A percentile compares a stretch with the other conserved stretches of the same genome.
These are phyloP conservation scores for Pichia occidentalis DNA, from an alignment of 805 yeast species.

Conservation along the genomic window DNA sequence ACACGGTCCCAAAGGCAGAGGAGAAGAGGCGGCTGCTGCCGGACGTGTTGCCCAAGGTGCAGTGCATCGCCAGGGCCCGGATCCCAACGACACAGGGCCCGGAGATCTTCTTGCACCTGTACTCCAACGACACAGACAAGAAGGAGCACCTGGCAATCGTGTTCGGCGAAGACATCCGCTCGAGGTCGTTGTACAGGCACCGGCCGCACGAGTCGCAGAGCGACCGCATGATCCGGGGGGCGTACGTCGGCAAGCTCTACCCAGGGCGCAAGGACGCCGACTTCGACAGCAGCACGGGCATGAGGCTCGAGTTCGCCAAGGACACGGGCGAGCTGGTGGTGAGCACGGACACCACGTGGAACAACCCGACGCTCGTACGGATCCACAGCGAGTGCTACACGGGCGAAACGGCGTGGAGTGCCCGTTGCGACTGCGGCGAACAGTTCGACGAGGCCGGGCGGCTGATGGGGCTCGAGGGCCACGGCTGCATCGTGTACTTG, in stretches of 20 bases:
- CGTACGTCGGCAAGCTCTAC: constrained; percentile 80
- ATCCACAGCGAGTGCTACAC: constrained; percentile 98
- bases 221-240: constrained; percentile 98
- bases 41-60: constrained; percentile 61
- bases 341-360: constrained; percentile 23
- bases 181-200: constrained; percentile 58
- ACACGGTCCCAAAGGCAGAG: constrained; percentile 12
- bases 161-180: constrained; percentile 86
- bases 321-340: constrained; percentile 31
- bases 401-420: constrained; percentile 99
- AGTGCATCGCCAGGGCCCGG: constrained; percentile 89
- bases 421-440: constrained; percentile 98
- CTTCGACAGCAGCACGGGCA: constrained; percentile 39
- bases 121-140: constrained; percentile 75
- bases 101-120: constrained; percentile 86
- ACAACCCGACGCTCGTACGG: constrained; percentile 59
- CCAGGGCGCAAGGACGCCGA: constrained; percentile 82
- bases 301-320: constrained; percentile 36
- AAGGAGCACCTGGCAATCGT: constrained; percentile 97
- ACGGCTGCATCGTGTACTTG: constrained; percentile 90
- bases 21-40: constrained; percentile 39
- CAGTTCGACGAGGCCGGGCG: constrained; percentile 98
- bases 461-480: constrained; percentile 78
- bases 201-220: constrained; percentile 73
- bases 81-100: constrained; percentile 95